A percentile compares a stretch with the other conserved stretches of the same genome.
Conservation (phyloP, 176 grass and related monocot genomes). For the Musa beccarii region DNA sequence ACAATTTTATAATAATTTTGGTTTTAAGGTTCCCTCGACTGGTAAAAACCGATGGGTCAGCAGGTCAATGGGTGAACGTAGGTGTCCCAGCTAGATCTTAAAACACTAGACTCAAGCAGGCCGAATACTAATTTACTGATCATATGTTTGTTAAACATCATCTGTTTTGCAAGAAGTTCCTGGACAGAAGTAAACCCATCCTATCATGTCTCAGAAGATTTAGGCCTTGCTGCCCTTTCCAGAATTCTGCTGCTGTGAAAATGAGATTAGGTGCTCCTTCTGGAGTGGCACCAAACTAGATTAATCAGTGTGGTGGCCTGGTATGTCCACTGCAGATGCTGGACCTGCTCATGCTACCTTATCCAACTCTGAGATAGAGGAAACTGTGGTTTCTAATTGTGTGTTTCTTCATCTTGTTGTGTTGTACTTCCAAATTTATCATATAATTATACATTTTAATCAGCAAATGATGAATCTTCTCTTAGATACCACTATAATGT, state of each 20-base stretch:
- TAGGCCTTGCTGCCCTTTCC: not conserved
- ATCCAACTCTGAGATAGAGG: not conserved
- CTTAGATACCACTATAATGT: conserved; percentile 97
- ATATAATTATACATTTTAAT: not conserved
- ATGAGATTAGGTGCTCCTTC: not conserved
- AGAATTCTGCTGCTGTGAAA: not conserved
- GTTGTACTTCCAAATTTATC: not conserved
- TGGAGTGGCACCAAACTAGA: not conserved
- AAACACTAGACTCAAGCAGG: not conserved
- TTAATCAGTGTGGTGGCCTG: not conserved
- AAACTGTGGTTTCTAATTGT: not conserved
- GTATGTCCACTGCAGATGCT: not conserved
- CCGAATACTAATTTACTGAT: not conserved
- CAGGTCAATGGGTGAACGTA: not conserved
- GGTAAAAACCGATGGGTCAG: not conserved
- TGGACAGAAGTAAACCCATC: not conserved
- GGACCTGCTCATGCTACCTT: not conserved
- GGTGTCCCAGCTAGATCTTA: not conserved
- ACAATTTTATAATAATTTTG: no score
- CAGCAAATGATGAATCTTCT: conserved; percentile 11
- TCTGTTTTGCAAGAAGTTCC: not conserved
- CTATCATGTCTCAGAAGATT: not conserved
- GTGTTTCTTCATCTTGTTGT: not conserved
- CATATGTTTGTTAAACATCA: not conserved
- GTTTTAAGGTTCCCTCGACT: not conserved